phyloP scores from a whole-genome alignment of 2,329 filamentous ascomycete genomes.

The Colletotrichum noveboracense region DNA sequence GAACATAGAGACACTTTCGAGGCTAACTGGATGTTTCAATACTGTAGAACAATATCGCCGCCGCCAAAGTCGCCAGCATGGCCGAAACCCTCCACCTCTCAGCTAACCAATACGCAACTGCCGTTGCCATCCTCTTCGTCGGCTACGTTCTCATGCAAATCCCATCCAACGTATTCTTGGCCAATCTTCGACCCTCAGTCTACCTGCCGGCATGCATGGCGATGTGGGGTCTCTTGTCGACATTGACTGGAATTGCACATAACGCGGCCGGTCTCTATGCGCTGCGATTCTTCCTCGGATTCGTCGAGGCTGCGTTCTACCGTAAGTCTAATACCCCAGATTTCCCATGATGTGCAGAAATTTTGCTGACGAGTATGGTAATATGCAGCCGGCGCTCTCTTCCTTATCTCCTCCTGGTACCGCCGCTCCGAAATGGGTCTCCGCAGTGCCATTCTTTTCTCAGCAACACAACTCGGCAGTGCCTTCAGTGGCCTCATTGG shows the following conservation, averaged over 20 bases:
- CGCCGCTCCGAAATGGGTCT: conserved; percentile 55
- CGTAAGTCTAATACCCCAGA: neutral
- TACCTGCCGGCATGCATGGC: conserved; percentile 45
- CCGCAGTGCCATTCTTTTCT: conserved; percentile 39
- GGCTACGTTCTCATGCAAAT: conserved; percentile 34
- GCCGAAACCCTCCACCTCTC: neutral
- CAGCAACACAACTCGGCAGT: conserved; percentile 33
- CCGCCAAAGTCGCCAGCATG: neutral
- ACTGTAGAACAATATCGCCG: neutral
- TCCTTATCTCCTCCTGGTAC: conserved; percentile 42
- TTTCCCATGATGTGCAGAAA: neutral
- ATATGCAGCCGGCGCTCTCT: conserved; percentile 50
- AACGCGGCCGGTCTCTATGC: conserved; percentile 59
- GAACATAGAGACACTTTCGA: neutral
- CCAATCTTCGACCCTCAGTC: conserved; percentile 30
- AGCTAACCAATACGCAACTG: neutral
- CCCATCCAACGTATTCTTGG: conserved; percentile 34
- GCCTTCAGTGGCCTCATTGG: conserved; percentile 33
- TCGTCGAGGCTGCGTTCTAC: conserved; percentile 51
- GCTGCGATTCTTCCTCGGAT: conserved; percentile 68
- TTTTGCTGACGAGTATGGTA: rapidly evolving
- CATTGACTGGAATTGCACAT: neutral
- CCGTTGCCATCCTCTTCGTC: neutral
- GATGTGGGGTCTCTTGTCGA: conserved; percentile 10
- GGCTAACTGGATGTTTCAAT: neutral